Percentiles rank a stretch among this genome's conserved stretches.
Evolutionary conservation across 2,329 filamentous ascomycete species (phyloP).

Genomic region (Fusarium vanettenii): DNA sequence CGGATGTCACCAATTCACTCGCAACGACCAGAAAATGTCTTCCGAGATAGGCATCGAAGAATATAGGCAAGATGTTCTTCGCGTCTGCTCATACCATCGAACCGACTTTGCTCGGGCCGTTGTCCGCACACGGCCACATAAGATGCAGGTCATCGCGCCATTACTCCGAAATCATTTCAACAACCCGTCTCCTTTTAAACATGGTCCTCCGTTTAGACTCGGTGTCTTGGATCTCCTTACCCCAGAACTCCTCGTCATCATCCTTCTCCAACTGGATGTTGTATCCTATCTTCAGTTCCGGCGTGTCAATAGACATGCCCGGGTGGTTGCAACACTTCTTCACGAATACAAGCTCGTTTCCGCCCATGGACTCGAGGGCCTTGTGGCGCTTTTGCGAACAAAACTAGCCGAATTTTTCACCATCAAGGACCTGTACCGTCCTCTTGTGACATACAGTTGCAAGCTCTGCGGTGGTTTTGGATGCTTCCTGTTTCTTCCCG

Average conservation of each 20-base stretch:
- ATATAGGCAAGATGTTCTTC: neutral
- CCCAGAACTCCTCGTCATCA: neutral
- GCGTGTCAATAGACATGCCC: neutral
- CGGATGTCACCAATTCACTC: neutral
- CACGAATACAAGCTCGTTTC: conserved; percentile 2
- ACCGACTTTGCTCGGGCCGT: neutral
- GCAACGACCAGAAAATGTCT: neutral
- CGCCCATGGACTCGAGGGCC: neutral
- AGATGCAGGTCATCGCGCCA: neutral
- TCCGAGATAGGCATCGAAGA: neutral
- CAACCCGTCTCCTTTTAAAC: neutral
- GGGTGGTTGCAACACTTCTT: neutral
- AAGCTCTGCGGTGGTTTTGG: conserved; percentile 10
- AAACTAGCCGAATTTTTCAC: neutral
- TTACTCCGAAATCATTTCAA: neutral
- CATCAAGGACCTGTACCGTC: neutral
- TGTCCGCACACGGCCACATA: neutral
- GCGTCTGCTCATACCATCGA: conserved; percentile 16
- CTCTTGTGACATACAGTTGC: neutral
- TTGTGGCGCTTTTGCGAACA: neutral
- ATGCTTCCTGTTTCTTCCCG: conserved; percentile 1
- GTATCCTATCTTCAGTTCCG: neutral
- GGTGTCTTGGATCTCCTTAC: neutral
- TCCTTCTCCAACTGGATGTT: conserved; percentile 5
- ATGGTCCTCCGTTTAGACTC: neutral